Evolutionary conservation across 495 filamentous ascomycete genomes (phyloP), one percentile per base, ranked within the genome.

Genomic region (Delitschia confertaspora): DNA sequence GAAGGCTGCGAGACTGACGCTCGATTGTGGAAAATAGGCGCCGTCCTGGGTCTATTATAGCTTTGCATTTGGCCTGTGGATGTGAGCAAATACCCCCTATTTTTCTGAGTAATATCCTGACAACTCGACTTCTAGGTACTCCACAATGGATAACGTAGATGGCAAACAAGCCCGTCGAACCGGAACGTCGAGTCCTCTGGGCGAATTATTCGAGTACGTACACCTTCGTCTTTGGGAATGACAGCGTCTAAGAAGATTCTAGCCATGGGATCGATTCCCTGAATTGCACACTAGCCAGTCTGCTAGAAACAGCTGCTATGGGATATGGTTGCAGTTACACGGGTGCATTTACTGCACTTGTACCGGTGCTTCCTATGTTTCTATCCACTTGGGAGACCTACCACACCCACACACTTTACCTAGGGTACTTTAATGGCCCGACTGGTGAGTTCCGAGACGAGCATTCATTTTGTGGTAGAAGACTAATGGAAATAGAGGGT

Each of bases 351-450:
- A 98, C 91, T 1, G 88, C 88, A 9, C 65, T 96, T 26, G 75
- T 88, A 39, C 93, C 91, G 1, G 93, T 86, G 51, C 67, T 98
- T 6, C 85, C 91, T 17, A 98, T 98, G 91, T 96, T 94, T 70
- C 95, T 96, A 68, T 95, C 88, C 4, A 98, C 91, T 6, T 98
- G 91, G 91, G 91, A 98, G 63, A 98, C 91, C 2, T 98, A 94
- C 62, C 91, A 98, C 64, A 95, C 91, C 1, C 91, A 98, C 63
- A 96, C 93, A 0, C 69, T 98, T 1, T 98, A 96, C 60, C 80
- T 98, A 3, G 91, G 91, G 24, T 88, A 93, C 63, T 80, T 96
- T 72, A 98, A 98, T 61, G 93, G 93, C 0, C 91, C 91, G 3
- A 98, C 88, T 20, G 69, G 69, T 72, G 53, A 38, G 42, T 23